Evolutionary conservation across 1,284 basidiomycete species (phyloP), one percentile per base, ranked within the genome.

Genomic region (Anthracocystis walkeri): DNA sequence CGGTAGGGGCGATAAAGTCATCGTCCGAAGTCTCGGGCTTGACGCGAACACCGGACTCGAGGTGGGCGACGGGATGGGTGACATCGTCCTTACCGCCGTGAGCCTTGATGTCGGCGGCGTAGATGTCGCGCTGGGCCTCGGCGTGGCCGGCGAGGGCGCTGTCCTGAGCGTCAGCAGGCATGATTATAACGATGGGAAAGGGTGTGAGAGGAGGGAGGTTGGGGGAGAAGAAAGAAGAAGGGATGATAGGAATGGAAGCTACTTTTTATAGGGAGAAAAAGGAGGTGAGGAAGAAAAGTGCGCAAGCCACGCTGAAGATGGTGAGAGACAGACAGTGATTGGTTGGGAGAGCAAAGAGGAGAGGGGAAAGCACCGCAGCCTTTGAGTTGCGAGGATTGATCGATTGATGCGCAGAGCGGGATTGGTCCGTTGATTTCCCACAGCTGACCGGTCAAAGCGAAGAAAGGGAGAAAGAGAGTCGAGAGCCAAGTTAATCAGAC

Each of bases 1-100:
- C 77, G 38, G 78, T 78, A 21, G 81, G 80, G 5, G 65, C 53
- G 52, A 65, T 54, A 52, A 74, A 74, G 57, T 77, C 74, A 33
- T 55, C 59, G 49, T 77, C 62, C 7, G 58, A 48, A 25, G 59
- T 56, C n/a, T 69, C 55, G 41, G 64, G 58, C 54, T 75, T 70
- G 55, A 48, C 65, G 44, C 38, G 48, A 25, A 67, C 65, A 41
- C 59, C 73, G 4, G 38, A 23, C 35, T 78, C 71, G 51, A 77
- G 61, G 69, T 75, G 78, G 42, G 44, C 74, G 29, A 75, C 54
- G 45, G 75, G 76, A 52, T 78, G 75, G 14, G 35, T 38, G 35
- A 41, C 33, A 5, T 65, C 65, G 40, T 70, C 58, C 29, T 69
- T 62, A 54, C 54, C 60, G 33, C 58, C 58, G 64, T 71, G 63